Evolutionary conservation across 1,284 basidiomycete genomes (phyloP).

Genomic region (Cerrena zonata): DNA sequence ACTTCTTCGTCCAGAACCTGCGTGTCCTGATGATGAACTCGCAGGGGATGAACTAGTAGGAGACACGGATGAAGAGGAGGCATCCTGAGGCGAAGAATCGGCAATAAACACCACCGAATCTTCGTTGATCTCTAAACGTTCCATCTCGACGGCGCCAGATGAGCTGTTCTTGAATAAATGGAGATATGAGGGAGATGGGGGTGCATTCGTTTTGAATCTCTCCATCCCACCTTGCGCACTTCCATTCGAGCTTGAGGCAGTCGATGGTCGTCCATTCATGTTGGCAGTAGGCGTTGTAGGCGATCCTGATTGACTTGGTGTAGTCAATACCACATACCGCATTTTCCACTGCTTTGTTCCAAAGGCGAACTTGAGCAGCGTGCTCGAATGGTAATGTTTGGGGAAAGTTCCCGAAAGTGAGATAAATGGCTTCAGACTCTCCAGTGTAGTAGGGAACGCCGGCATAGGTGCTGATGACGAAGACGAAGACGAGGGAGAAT

Average conservation of each 20-base stretch:
- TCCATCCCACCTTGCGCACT: not conserved
- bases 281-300: constrained; percentile 10
- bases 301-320: constrained; percentile 32
- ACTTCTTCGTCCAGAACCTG: not conserved
- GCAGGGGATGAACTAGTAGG: not conserved
- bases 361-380: constrained; percentile 62
- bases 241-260: not conserved
- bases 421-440: constrained; percentile 44
- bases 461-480: constrained; percentile 41
- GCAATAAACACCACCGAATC: constrained; percentile 68
- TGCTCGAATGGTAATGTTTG: constrained; percentile 62
- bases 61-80: not conserved
- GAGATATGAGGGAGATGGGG: constrained; percentile 45
- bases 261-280: not conserved
- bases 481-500: not conserved
- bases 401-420: constrained; percentile 49
- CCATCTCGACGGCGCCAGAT: constrained; percentile 59
- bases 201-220: constrained; percentile 19
- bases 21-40: not conserved
- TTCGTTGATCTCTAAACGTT: constrained; percentile 68
- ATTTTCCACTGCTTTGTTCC: constrained; percentile 63
- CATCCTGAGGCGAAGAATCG: constrained; percentile 30
- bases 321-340: constrained; percentile 58
- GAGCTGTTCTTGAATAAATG: constrained; percentile 63
- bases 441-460: constrained; percentile 52